Conservation (phyloP, 1,284 basidiomycete genomes). For the Apiotrichum mycotoxinovorans region DNA sequence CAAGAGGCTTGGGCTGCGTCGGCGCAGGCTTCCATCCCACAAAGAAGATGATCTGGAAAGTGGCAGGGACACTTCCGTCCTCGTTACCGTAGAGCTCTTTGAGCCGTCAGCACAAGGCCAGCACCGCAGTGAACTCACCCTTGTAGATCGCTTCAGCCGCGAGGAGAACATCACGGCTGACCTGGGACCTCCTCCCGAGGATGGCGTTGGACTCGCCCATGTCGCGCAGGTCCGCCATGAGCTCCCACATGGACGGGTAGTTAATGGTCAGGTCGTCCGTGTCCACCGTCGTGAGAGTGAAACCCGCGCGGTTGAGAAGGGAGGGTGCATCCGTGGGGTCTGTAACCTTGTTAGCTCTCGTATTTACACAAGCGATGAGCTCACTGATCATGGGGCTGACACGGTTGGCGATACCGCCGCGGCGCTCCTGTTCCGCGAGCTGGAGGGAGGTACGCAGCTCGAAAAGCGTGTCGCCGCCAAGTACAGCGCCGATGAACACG, state of each 20-base stretch:
- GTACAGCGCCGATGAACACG: constrained; percentile 87
- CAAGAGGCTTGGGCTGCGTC: constrained; percentile 76
- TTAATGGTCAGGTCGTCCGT: constrained; percentile 86
- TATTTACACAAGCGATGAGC: constrained; percentile 20
- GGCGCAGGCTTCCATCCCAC: constrained; percentile 98
- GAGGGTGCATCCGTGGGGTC: constrained; percentile 88
- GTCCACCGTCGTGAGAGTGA: constrained; percentile 91
- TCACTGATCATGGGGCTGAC: constrained; percentile 95
- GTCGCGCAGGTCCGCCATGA: constrained; percentile 84
- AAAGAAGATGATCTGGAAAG: constrained; percentile 95
- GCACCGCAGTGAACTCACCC: constrained; percentile 53
- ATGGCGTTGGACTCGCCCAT: constrained; percentile 98
- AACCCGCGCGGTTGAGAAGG: constrained; percentile 85
- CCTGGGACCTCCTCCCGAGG: constrained; percentile 63
- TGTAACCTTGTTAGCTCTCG: constrained; percentile 41
- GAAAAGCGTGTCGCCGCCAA: constrained; percentile 95
- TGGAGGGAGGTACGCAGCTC: constrained; percentile 81
- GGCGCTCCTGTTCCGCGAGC: constrained; percentile 87
- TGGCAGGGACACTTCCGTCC: constrained; percentile 83
- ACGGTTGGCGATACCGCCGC: constrained; percentile 92
- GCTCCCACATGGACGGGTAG: constrained; percentile 95
- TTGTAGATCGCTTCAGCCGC: constrained; percentile 92
- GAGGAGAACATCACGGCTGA: constrained; percentile 81
- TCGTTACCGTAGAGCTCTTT: constrained; percentile 78
- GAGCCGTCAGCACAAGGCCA: background rate